A percentile compares a stretch with the other conserved stretches of the same genome.
phyloP scores from a whole-genome alignment of 805 yeast species.

The Zygotorulaspora chibaensis region DNA sequence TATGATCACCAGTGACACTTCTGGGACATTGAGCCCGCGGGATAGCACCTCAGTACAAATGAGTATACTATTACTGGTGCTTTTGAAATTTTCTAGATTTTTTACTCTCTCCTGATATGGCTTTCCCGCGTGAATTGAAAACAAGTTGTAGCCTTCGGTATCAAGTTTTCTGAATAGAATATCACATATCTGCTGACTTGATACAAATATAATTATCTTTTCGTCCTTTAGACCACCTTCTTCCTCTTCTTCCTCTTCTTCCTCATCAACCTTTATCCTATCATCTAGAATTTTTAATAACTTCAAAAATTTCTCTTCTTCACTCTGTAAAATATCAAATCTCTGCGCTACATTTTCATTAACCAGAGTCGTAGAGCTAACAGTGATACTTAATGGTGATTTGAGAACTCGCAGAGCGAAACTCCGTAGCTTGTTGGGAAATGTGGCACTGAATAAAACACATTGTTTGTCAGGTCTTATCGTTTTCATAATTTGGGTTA shows the following conservation, averaged over 20 bases:
- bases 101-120: constrained; percentile 77
- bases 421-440: constrained; percentile 72
- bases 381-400: constrained; percentile 68
- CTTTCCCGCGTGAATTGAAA: constrained; percentile 87
- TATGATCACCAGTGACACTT: constrained; percentile 73
- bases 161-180: constrained; percentile 46
- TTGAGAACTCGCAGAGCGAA: constrained; percentile 63
- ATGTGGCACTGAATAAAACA: constrained; percentile 90
- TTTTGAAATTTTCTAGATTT: constrained; percentile 66
- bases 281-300: constrained; percentile 54
- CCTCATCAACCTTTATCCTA: constrained; percentile 8
- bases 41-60: constrained; percentile 95
- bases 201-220: constrained; percentile 77
- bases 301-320: constrained; percentile 51
- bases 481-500: constrained; percentile 68
- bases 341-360: constrained; percentile 75
- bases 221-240: constrained; percentile 36
- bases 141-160: constrained; percentile 50
- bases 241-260: constrained; percentile 24
- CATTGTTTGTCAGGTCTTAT: constrained; percentile 85
- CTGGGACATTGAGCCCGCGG: constrained; percentile 90
- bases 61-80: constrained; percentile 55
- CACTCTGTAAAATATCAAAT: constrained; percentile 54
- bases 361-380: constrained; percentile 77
- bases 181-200: constrained; percentile 86